Evolutionary conservation across 306 rosid genomes (phyloP), one percentile per base, ranked within the genome.

Genomic region (Lathyrus tuberosus): DNA sequence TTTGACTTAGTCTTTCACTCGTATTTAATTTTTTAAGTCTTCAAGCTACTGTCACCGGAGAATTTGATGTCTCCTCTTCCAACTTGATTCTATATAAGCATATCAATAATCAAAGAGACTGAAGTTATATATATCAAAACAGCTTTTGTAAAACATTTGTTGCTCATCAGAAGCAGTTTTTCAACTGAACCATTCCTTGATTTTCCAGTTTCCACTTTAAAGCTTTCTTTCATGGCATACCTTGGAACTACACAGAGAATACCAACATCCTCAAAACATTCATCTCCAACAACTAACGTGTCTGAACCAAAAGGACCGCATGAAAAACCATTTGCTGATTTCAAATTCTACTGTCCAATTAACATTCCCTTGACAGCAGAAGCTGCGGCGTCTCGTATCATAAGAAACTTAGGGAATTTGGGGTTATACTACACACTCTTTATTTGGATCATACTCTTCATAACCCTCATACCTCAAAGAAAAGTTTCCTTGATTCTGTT

Each of bases 391-490:
- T 40, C 63, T 2, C 72, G 91, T 1, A 69, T 89, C 30, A 69
- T 66, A 30, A 57, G 64, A 71, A 89, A 86, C 83, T 35, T 82
- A 2, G 67, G 18, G 8, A 75, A 46, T 68, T 78, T 64, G 11
- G 84, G 89, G 17, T 54, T 80, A 28, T 84, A 78, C 24, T 86
- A 89, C 81, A 8, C 80, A 1, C 82, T 76, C 20, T 89, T 89
- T 57, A 74, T 89, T 54, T 89, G 91, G 91, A 72, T 81, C 70
- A 74, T 83, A 70, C 96, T 86, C 72, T 86, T 83, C 84, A 83
- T 86, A 72, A 75, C 84, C 10, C 86, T 86, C 5, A 77, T 89
- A 35, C 92, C 96, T 6, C 0, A 13, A 5, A 72, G 92, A 7
- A 70, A 89, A 46, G 73, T 80, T 4, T 84, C 91, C 0, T 66